Evolutionary conservation across 2,329 filamentous ascomycete genomes (phyloP).

Genomic region (Xylaria sp.): DNA sequence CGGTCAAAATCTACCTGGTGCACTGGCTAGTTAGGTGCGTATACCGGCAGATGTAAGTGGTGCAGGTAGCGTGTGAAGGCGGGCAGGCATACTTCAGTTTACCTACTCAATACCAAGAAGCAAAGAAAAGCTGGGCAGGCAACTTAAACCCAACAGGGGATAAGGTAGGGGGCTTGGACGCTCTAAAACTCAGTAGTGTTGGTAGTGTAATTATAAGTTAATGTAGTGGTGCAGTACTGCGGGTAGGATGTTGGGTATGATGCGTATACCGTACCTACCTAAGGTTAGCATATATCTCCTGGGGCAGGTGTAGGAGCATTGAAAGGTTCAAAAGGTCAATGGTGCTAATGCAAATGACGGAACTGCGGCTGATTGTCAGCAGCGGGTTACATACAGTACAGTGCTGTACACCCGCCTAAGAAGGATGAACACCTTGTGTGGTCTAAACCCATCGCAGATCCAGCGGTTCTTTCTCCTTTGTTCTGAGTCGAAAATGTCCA

Average conservation of each 20-base stretch:
- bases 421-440: constrained; percentile 3
- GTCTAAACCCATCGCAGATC: neutral
- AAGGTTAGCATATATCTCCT: too few species aligned
- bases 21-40: neutral
- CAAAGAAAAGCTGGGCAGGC: neutral
- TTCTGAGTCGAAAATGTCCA: neutral
- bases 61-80: neutral
- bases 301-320: neutral
- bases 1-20: neutral
- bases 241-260: neutral
- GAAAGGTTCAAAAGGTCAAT: neutral
- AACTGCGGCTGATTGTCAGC: constrained; percentile 34
- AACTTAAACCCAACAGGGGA: neutral
- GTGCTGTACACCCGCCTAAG: constrained; percentile 2
- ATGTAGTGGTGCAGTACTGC: neutral
- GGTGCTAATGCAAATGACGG: constrained; percentile 5
- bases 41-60: neutral
- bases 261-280: neutral
- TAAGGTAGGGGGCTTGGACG: neutral
- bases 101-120: neutral
- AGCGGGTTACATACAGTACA: constrained; percentile 18
- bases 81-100: neutral
- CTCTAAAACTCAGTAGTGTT: too few species aligned
- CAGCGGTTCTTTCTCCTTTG: neutral
- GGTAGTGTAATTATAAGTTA: neutral